phyloP scores from a whole-genome alignment of 2,329 filamentous ascomycete genomes.

The Fusarium cyanostomum region DNA sequence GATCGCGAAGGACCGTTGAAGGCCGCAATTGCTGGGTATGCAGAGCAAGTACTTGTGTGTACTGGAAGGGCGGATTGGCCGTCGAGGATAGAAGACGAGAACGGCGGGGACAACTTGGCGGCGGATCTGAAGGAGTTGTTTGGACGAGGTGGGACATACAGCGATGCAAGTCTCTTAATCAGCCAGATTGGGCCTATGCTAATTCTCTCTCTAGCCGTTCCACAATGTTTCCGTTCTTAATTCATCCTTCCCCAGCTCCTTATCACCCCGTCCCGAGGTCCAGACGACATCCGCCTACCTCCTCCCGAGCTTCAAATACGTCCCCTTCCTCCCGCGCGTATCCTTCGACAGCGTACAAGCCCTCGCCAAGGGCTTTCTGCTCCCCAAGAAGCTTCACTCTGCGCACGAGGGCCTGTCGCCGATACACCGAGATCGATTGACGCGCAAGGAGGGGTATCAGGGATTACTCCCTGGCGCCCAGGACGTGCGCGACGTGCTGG shows the following conservation, averaged over 20 bases:
- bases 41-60: conserved; percentile 84
- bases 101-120: conserved; percentile 71
- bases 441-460: conserved; percentile 62
- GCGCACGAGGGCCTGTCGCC: conserved; percentile 68
- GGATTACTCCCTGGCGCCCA: conserved; percentile 64
- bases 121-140: conserved; percentile 77
- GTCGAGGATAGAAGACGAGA: conserved; percentile 85
- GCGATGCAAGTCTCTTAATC: conserved; percentile 64
- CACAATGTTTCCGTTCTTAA: conserved; percentile 82
- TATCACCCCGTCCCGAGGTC: conserved; percentile 54
- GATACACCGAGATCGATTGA: conserved; percentile 63
- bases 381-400: conserved; percentile 69
- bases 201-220: conserved; percentile 72
- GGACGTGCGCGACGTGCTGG: conserved; percentile 72
- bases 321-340: conserved; percentile 74
- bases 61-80: conserved; percentile 84
- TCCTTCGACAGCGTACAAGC: conserved; percentile 64
- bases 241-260: conserved; percentile 74
- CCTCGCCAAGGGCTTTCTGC: conserved; percentile 71
- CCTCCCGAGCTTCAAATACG: conserved; percentile 84
- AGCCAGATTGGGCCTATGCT: conserved; percentile 56
- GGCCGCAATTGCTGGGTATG: conserved; percentile 80
- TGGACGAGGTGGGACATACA: conserved; percentile 71
- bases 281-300: conserved; percentile 75
- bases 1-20: conserved; percentile 76